These are phyloP conservation scores for Boletus subparvulus DNA, from an alignment of 768 basidiomycete species.

Conservation along the genomic window DNA sequence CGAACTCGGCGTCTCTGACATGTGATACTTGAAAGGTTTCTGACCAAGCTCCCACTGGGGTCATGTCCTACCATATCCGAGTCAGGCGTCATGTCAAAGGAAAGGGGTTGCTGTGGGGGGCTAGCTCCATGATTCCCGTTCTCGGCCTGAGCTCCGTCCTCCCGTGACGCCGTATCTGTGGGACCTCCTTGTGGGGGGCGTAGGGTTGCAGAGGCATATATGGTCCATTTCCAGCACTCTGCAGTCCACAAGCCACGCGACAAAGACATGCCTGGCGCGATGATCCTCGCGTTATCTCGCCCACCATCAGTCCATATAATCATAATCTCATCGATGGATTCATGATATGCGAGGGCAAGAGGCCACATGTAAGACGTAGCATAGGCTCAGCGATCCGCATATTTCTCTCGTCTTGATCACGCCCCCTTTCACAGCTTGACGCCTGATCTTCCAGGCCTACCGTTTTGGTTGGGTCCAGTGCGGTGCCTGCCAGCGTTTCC, in stretches of 20 bases:
- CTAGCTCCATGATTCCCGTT: conserved; percentile 17
- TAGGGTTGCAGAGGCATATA: conserved; percentile 10
- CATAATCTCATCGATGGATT: conserved; percentile 23
- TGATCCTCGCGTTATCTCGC: conserved; percentile 10
- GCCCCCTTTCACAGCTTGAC: conserved; percentile 8
- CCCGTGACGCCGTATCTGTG: conserved; percentile 7
- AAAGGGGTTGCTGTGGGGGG: conserved; percentile 22
- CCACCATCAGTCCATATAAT: conserved; percentile 7
- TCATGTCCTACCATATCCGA: conserved; percentile 17
- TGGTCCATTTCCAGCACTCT: background rate
- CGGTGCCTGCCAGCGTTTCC: conserved; percentile 1
- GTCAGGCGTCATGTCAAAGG: conserved; percentile 4
- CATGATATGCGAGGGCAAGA: background rate
- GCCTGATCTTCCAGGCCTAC: conserved; percentile 5
- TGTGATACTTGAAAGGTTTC: background rate
- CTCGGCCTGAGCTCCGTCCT: background rate
- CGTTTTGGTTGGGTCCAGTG: conserved; percentile 2
- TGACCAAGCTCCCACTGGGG: background rate
- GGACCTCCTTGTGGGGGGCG: conserved; percentile 11
- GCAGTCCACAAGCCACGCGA: conserved; percentile 2
- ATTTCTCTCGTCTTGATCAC: conserved; percentile 14
- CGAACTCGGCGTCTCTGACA: conserved; percentile 7
- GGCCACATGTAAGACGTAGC: background rate
- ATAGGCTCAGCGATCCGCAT: conserved; percentile 16
- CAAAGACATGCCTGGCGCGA: conserved; percentile 1